Conservation (phyloP, 306 rosid genomes). For the Cucumis hystrix region DNA sequence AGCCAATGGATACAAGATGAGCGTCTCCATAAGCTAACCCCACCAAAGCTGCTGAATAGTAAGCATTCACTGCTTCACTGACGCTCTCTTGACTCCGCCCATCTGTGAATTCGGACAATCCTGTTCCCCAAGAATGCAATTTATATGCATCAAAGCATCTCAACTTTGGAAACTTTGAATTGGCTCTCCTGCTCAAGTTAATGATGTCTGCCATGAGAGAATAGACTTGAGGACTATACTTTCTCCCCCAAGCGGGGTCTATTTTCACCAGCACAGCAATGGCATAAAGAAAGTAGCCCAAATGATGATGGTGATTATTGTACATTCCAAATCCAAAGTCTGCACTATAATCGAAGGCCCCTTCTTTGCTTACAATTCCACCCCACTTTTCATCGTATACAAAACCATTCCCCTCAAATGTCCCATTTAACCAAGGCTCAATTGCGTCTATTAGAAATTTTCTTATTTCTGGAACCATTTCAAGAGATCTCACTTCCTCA, state of each 20-base stretch:
- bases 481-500: conserved; percentile 43
- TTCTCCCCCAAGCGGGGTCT: conserved; percentile 67
- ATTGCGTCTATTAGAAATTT: conserved; percentile 48
- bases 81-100: conserved; percentile 86
- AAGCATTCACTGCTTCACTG: conserved; percentile 69
- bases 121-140: conserved; percentile 86
- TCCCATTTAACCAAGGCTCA: conserved; percentile 83
- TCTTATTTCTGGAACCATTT: conserved; percentile 34
- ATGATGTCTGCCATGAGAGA: conserved; percentile 54
- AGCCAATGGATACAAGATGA: conserved; percentile 34
- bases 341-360: conserved; percentile 31
- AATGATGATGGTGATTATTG: conserved; percentile 67
- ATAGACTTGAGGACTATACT: conserved; percentile 51
- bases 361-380: conserved; percentile 56
- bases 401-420: conserved; percentile 59
- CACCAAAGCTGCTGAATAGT: conserved; percentile 70
- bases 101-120: conserved; percentile 60
- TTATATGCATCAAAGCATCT: conserved; percentile 61
- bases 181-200: conserved; percentile 25
- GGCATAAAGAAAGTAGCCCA: conserved; percentile 70
- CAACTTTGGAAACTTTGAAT: conserved; percentile 38
- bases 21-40: conserved; percentile 66
- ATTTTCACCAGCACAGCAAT: conserved; percentile 68
- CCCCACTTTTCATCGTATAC: conserved; percentile 63
- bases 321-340: conserved; percentile 81